Conservation (phyloP, 192 early-diverging fungal genomes). For the Backusella macrospora region DNA sequence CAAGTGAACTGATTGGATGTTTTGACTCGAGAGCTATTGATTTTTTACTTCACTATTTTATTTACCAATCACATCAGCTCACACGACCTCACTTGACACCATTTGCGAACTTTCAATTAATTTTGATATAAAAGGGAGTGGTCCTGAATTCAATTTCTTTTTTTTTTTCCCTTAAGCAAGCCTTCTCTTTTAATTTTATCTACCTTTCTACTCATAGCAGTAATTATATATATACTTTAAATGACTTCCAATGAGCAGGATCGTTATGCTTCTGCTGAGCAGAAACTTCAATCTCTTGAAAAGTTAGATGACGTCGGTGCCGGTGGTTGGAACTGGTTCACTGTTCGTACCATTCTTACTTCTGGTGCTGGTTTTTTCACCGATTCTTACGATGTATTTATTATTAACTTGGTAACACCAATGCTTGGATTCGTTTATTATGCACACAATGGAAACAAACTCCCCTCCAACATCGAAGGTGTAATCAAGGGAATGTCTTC, state of each 20-base stretch:
- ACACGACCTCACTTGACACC: conserved; percentile 29
- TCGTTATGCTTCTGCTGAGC: conserved; percentile 27
- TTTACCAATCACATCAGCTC: conserved; percentile 18
- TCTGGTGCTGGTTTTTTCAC: conserved; percentile 85
- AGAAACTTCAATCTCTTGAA: conserved; percentile 31
- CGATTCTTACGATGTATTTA: conserved; percentile 96
- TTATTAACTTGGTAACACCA: conserved; percentile 89
- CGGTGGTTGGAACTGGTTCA: conserved; percentile 61
- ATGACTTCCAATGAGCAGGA: conserved; percentile 23
- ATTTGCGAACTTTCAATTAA: background rate
- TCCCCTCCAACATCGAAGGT: conserved; percentile 75
- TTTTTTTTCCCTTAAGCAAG: conserved; percentile 16
- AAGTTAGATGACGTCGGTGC: conserved; percentile 27
- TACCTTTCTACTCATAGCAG: background rate
- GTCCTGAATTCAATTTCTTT: background rate
- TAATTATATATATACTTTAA: background rate
- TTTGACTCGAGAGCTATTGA: conserved; percentile 4
- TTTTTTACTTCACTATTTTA: background rate
- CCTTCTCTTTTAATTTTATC: background rate
- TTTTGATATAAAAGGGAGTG: conserved; percentile 7
- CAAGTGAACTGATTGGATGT: conserved; percentile 1
- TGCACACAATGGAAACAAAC: conserved; percentile 48
- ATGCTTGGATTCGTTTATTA: conserved; percentile 82
- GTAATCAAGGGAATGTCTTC: conserved; percentile 81
- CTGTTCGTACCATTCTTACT: conserved; percentile 66